Conservation (phyloP, 2,329 filamentous ascomycete genomes). For the Aspergillus calidoustus region DNA sequence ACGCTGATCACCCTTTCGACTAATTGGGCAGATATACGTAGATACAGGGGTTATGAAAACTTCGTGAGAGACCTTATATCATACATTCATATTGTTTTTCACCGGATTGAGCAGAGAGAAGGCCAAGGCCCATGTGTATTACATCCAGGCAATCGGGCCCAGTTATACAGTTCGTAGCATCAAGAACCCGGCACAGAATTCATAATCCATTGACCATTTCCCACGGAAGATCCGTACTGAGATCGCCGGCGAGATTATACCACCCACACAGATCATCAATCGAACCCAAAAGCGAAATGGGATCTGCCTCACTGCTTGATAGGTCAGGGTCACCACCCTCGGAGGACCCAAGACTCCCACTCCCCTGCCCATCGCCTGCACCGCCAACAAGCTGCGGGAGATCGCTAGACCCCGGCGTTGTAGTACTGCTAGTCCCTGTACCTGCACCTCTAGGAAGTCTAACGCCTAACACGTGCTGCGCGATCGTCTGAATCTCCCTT, state of each 20-base stretch:
- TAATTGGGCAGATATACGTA: no score
- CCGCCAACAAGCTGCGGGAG: neutral
- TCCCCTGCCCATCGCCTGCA: no score
- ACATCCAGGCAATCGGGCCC: no score
- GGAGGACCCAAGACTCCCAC: neutral
- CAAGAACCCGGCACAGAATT: neutral
- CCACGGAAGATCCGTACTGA: neutral
- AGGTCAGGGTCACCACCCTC: neutral
- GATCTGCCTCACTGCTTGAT: neutral
- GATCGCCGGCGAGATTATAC: neutral
- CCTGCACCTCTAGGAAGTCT: no score
- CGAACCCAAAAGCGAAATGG: neutral
- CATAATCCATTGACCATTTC: neutral
- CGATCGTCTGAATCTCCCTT: conserved; percentile 47
- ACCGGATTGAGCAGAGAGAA: no score
- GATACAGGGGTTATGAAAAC: no score
- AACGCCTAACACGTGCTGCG: conserved; percentile 34
- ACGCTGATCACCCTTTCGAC: no score
- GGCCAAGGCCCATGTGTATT: no score
- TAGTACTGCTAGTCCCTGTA: no score
- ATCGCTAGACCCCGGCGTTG: neutral
- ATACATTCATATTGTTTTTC: no score
- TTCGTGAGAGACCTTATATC: no score
- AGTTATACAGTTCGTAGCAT: no score
- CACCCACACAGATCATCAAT: neutral